A percentile compares a stretch with the other conserved stretches of the same genome.
phyloP scores from a whole-genome alignment of 345 rosid species.

The Physaria fendleri region DNA sequence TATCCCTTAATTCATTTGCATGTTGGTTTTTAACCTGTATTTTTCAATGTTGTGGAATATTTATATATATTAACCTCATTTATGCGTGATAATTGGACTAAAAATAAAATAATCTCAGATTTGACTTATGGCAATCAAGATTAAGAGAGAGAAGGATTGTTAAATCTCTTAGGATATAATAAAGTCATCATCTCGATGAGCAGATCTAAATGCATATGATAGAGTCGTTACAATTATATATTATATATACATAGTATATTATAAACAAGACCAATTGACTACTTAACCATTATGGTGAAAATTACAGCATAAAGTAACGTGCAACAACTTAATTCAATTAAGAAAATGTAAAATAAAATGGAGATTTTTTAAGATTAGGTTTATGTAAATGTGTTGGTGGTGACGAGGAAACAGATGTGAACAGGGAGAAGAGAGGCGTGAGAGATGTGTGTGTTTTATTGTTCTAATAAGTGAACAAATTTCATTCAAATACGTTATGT shows the following conservation, averaged over 20 bases:
- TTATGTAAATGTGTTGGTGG: conserved; percentile 5
- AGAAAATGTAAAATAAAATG: neutral
- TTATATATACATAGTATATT: conserved; percentile 18
- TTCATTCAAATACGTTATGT: conserved; percentile 28
- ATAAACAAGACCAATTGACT: conserved; percentile 20
- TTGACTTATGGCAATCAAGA: conserved; percentile 30
- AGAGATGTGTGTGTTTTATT: conserved; percentile 11
- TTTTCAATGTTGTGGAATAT: neutral
- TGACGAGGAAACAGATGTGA: conserved; percentile 29
- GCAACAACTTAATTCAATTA: conserved; percentile 3
- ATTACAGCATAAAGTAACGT: conserved; percentile 24
- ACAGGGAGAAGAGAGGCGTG: conserved; percentile 26
- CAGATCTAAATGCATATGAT: conserved; percentile 28
- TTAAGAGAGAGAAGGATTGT: conserved; percentile 20
- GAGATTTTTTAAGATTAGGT: conserved; percentile 13
- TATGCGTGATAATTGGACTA: conserved; percentile 14
- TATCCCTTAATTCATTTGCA: conserved; percentile 5
- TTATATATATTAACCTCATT: neutral
- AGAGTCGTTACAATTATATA: conserved; percentile 21
- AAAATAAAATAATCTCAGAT: conserved; percentile 7
- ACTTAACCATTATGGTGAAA: conserved; percentile 19
- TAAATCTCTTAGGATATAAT: conserved; percentile 26
- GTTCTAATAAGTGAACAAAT: conserved; percentile 24
- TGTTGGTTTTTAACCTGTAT: neutral
- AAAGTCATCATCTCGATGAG: conserved; percentile 30